Conservation (phyloP, 1,139 yeast species). For the Geotrichum histeridarum region DNA sequence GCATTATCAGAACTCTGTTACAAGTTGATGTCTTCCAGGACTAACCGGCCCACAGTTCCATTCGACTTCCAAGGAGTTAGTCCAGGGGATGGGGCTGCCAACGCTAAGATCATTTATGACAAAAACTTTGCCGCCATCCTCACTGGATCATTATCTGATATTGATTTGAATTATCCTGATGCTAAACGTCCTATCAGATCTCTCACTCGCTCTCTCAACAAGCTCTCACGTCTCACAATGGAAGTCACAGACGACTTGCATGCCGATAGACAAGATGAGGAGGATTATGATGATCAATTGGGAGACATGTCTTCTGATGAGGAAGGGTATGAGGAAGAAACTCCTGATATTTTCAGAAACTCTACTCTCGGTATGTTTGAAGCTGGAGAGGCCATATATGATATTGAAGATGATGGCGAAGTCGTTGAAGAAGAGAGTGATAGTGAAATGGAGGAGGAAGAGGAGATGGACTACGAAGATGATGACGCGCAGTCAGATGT, state of each 20-base stretch:
- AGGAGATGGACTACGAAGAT: constrained; percentile 31
- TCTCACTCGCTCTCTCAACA: constrained; percentile 56
- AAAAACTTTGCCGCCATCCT: constrained; percentile 56
- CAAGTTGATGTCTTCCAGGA: constrained; percentile 29
- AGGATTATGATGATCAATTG: constrained; percentile 48
- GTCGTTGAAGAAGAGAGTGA: constrained; percentile 37
- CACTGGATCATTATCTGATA: constrained; percentile 52
- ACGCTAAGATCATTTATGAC: constrained; percentile 63
- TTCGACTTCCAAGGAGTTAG: constrained; percentile 39
- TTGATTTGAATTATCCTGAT: constrained; percentile 69
- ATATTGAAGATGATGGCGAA: constrained; percentile 47
- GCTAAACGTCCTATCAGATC: constrained; percentile 54
- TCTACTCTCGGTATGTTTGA: constrained; percentile 95
- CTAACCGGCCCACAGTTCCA: constrained; percentile 23
- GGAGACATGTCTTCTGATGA: constrained; percentile 24
- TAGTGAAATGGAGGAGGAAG: constrained; percentile 30
- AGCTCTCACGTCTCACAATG: constrained; percentile 48
- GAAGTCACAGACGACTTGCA: constrained; percentile 42
- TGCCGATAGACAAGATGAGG: constrained; percentile 48
- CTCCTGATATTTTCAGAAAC: constrained; percentile 78
- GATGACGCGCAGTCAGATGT: constrained; percentile 37
- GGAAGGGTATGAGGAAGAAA: constrained; percentile 49
- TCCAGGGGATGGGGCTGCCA: constrained; percentile 52
- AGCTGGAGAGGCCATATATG: constrained; percentile 68
- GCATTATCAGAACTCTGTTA: constrained; percentile 52